Base-by-base conservation (phyloP, 2,329 filamentous ascomycete species). In the Penicillium sp. region DNA sequence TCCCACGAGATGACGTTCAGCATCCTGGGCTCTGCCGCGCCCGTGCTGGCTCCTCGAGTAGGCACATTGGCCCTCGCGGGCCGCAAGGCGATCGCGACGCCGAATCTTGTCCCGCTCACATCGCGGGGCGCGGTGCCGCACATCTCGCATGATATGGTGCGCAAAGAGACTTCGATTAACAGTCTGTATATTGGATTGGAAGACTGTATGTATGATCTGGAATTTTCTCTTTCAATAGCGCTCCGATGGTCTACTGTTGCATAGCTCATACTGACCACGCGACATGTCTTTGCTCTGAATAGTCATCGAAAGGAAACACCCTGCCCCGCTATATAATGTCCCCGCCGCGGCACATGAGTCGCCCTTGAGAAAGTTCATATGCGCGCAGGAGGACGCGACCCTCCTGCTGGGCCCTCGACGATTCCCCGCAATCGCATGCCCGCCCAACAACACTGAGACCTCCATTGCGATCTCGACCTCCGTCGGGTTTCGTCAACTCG, bases 51-150 rank as follows among this genome's bases (percentile, higher is more conserved):
- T 26, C 85, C 90, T 38, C 85, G 93, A 55, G 78, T 94, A 8
- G 93, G 91, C 4, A 83, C 81, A 55, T 78, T 98, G 26, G 78
- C 82, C 4, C 75, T 95, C 6, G 81, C 79, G 76, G 69, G 87
- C 78, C 84, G 90, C 61, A 85, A 83, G 63, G 77, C 83, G n/a
- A 83, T 97, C 65, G 81, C 90, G 22, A 99, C 95, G 33, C 95
- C 95, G 46, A 89, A 90, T 73, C 96, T 90, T 75, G 80, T 97
- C 60, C 89, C 87, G 54, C 82, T 90, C 66, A 90, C 91, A 3
- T 97, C 95, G 37, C 86, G 95, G 70, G 95, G 95, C 25, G 86
- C 86, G 1, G 81, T 98, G 38, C 93, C 95, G 55, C 95, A 99
- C 79, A 79, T 99, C 65, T 91, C 93, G 3, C 93, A 93, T 42